A percentile compares a stretch with the other conserved stretches of the same genome.
Evolutionary conservation across 441 rosid genomes (phyloP).

Genomic region (Codiaeum variegatum): DNA sequence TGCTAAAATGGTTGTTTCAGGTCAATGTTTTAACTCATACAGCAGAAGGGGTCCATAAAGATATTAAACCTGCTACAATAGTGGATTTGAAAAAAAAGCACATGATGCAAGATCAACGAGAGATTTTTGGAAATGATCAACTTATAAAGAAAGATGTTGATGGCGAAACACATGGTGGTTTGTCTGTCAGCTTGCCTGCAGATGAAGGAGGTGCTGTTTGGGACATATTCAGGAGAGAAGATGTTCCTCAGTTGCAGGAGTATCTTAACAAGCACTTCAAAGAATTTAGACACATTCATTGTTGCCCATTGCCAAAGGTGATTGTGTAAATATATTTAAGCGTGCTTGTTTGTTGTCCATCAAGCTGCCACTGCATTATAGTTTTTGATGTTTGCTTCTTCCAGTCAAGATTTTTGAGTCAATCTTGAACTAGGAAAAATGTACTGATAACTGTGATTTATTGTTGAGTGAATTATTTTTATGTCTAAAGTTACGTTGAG

Average conservation of each 20-base stretch:
- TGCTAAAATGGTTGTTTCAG: slow-evolving; percentile 34
- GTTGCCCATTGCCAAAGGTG: slow-evolving; percentile 57
- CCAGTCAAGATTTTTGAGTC: neutral
- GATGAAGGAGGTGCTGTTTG: slow-evolving; percentile 69
- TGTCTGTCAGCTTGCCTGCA: neutral
- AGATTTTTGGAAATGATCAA: slow-evolving; percentile 36
- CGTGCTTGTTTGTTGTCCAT: neutral
- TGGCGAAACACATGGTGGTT: slow-evolving; percentile 6
- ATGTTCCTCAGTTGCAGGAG: slow-evolving; percentile 58
- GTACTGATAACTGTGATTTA: neutral
- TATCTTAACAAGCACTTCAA: slow-evolving; percentile 58
- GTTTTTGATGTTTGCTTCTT: neutral
- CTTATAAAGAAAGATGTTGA: slow-evolving; percentile 20
- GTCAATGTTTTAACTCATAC: slow-evolving; percentile 70
- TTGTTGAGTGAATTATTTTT: neutral
- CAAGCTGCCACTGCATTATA: neutral
- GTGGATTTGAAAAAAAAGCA: slow-evolving; percentile 40
- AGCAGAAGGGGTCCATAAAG: slow-evolving; percentile 38
- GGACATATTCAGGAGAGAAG: slow-evolving; percentile 88
- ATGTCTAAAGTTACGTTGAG: neutral
- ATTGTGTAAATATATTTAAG: neutral
- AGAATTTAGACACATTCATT: slow-evolving; percentile 64
- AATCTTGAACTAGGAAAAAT: neutral
- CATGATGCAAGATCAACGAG: slow-evolving; percentile 51
- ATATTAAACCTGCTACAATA: slow-evolving; percentile 18